A percentile compares a stretch with the other conserved stretches of the same genome.
These are phyloP conservation scores for Simplicillium sp. DNA, from an alignment of 2,329 filamentous ascomycete species.

Conservation along the genomic window DNA sequence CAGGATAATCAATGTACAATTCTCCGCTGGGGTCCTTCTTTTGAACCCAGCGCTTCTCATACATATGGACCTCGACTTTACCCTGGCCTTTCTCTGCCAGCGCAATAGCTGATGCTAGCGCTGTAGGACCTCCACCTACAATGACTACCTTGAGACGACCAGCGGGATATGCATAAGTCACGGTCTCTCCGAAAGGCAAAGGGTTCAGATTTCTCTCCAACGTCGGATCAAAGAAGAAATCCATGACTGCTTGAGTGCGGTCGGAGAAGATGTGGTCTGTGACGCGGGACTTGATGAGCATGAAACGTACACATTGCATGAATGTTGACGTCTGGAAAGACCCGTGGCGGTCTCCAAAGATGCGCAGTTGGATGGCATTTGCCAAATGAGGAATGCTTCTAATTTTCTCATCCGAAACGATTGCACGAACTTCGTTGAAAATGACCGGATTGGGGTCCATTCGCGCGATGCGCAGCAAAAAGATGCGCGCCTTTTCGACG, in stretches of 20 bases:
- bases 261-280: slow-evolving; percentile 14
- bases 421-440: slow-evolving; percentile 14
- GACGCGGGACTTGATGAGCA: slow-evolving; percentile 19
- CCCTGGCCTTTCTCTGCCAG: slow-evolving; percentile 22
- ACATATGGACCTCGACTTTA: slow-evolving; percentile 22
- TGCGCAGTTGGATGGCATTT: slow-evolving; percentile 14
- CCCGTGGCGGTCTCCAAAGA: slow-evolving; percentile 18
- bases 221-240: slow-evolving; percentile 26
- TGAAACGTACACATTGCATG: slow-evolving; percentile 22
- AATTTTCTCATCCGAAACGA: slow-evolving; percentile 15
- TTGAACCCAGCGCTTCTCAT: slow-evolving; percentile 21
- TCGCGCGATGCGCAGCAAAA: slow-evolving; percentile 18
- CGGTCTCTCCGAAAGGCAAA: slow-evolving; percentile 11
- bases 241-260: slow-evolving; percentile 14
- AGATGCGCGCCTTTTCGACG: slow-evolving; percentile 20
- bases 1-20: slow-evolving; percentile 17
- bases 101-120: slow-evolving; percentile 20
- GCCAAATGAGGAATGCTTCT: slow-evolving; percentile 17
- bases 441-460: slow-evolving; percentile 15
- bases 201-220: slow-evolving; percentile 16
- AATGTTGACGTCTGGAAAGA: slow-evolving; percentile 19
- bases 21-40: slow-evolving; percentile 9
- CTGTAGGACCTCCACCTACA: slow-evolving; percentile 22
- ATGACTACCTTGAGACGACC: slow-evolving; percentile 19
- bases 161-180: slow-evolving; percentile 17